Base-by-base conservation (phyloP, 345 rosid genomes). In the Melaleuca alternifolia region DNA sequence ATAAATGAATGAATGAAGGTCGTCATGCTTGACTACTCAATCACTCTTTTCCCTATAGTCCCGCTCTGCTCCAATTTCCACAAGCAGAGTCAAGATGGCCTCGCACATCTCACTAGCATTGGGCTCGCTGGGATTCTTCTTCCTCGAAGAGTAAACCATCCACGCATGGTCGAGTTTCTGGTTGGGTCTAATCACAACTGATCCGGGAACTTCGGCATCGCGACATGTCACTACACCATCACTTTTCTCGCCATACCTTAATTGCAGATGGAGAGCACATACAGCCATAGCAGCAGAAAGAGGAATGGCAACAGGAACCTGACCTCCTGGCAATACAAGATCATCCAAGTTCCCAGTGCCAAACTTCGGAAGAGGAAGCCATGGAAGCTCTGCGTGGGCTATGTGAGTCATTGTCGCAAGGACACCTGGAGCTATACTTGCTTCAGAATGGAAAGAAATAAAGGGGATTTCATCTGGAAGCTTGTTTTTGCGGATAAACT, bases 181-280 rank as follows among this genome's bases (percentile, higher is more conserved):
- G 75, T 92, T 86, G 10, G 94, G 92, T 85, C 91, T 91, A 46
- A 95, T 92, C 6, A 92, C 92, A 3, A 92, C 91, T 0, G 98
- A 95, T 50, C 95, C 95, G 0, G 98, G 96, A 87, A 94, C 95
- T 88, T 93, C 93, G 16, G 94, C 95, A 30, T 95, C 96, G 5
- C 95, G 88, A 83, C 95, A 91, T 1, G 95, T 92, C 51, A 95
- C 96, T 33, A 94, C 46, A 24, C 96, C 95, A 7, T 94, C 93
- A 51, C 98, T 95, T 91, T 92, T 93, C 92, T 95, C 95, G 9
- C 95, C 94, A 41, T 93, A 95, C 88, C 96, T 88, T 41, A 95
- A 91, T 91, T 90, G 92, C 88, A 95, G 88, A 89, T 93, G 96
- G 33, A 95, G 92, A 48, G 96, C 96, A 14, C 89, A 89, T 24